Percentiles rank a stretch among this genome's conserved stretches.
These are phyloP conservation scores for Aspergillus panamensis DNA, from an alignment of 495 filamentous ascomycete species.

Conservation along the genomic window DNA sequence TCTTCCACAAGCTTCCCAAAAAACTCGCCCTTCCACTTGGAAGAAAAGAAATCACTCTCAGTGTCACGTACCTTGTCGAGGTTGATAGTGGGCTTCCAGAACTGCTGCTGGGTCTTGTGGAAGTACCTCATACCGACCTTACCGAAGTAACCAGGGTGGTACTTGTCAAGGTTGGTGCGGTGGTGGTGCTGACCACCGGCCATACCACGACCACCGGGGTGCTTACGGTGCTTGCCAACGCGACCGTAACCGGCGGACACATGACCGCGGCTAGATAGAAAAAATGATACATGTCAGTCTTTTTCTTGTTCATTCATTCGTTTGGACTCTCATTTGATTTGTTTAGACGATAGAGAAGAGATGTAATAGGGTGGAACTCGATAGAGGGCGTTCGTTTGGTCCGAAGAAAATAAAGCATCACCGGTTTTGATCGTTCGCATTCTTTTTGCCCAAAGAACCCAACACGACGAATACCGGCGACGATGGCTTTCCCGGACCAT, in stretches of 20 bases:
- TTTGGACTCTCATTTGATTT: conserved; percentile 8
- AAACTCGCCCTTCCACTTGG: neutral
- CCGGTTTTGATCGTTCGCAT: too few species aligned
- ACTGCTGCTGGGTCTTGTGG: conserved; percentile 83
- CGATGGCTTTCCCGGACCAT: conserved; percentile 9
- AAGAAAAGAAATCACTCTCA: neutral
- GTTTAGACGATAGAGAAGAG: too few species aligned
- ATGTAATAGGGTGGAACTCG: too few species aligned
- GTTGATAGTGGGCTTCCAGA: conserved; percentile 92
- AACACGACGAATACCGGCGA: conserved; percentile 3
- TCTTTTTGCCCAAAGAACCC: too few species aligned
- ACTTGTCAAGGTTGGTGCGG: conserved; percentile 91
- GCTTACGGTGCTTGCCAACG: conserved; percentile 90
- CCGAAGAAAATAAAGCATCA: too few species aligned
- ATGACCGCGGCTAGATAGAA: conserved; percentile 71
- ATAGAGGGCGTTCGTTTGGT: too few species aligned
- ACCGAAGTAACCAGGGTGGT: conserved; percentile 95
- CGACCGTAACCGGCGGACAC: conserved; percentile 92
- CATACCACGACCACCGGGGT: conserved; percentile 91
- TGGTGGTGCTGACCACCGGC: conserved; percentile 95
- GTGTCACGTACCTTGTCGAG: conserved; percentile 71
- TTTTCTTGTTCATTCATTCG: conserved; percentile 15
- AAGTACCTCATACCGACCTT: conserved; percentile 97
- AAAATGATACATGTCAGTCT: conserved; percentile 26
- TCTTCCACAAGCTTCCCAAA: too few species aligned